Conservation (phyloP, 768 basidiomycete species). For the Tricholomella constricta region DNA sequence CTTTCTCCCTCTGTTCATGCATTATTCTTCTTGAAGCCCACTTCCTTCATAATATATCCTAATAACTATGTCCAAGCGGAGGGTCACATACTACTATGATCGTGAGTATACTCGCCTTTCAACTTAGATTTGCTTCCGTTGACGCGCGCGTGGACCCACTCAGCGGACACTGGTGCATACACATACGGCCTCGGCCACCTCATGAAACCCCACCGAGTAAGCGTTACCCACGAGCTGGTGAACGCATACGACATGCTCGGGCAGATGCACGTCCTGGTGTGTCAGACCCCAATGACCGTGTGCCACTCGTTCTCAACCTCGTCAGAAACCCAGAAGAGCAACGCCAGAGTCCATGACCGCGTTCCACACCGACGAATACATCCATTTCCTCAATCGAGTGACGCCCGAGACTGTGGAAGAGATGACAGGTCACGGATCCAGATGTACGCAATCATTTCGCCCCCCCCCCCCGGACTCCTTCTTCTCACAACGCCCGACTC, state of each 20-base stretch:
- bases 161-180: slow-evolving; percentile 71
- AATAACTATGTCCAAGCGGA: slow-evolving; percentile 60
- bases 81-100: slow-evolving; percentile 83
- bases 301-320: neutral
- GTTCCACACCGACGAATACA: slow-evolving; percentile 98
- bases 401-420: slow-evolving; percentile 91
- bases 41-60: neutral
- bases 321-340: slow-evolving; percentile 69
- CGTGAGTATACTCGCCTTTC: slow-evolving; percentile 39
- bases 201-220: slow-evolving; percentile 96
- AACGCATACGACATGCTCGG: slow-evolving; percentile 91
- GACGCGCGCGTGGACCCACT: neutral
- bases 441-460: slow-evolving; percentile 59
- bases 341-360: slow-evolving; percentile 80
- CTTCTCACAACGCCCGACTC: slow-evolving; percentile 22
- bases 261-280: slow-evolving; percentile 89
- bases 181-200: slow-evolving; percentile 88
- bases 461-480: neutral
- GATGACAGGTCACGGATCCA: slow-evolving; percentile 78
- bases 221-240: slow-evolving; percentile 91
- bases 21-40: slow-evolving; percentile 13
- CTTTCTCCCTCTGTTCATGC: slow-evolving; percentile 7
- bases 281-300: slow-evolving; percentile 25
- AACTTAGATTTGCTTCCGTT: neutral
- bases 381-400: slow-evolving; percentile 86